phyloP scores from a whole-genome alignment of 1,139 yeast genomes.

The Lodderomyces oxycetoniae region DNA sequence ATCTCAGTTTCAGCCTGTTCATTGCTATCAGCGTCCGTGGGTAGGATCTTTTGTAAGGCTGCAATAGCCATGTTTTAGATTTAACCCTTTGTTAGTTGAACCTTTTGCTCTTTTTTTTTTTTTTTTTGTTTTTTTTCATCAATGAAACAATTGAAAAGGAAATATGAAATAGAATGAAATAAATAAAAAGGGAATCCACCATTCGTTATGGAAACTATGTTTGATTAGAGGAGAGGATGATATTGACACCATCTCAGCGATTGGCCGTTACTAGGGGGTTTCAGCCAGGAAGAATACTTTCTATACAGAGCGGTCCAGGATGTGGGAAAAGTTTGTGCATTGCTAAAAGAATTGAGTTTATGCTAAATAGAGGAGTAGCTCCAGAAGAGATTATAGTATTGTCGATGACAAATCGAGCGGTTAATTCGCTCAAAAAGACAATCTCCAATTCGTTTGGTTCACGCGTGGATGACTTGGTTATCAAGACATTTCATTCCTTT shows the following conservation, averaged over 20 bases:
- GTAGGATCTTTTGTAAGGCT: slow-evolving; percentile 9
- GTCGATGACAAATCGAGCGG: slow-evolving; percentile 70
- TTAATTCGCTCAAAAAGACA: slow-evolving; percentile 43
- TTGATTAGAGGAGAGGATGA: too few relatives aligned
- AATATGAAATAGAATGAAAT: too few relatives aligned
- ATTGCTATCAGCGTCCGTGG: slow-evolving; percentile 5
- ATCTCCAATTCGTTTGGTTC: slow-evolving; percentile 19
- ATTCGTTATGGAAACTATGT: too few relatives aligned
- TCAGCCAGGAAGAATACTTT: slow-evolving; percentile 28
- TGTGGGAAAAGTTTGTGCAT: slow-evolving; percentile 70
- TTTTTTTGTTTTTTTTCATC: slow-evolving; percentile 1
- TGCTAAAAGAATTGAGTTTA: slow-evolving; percentile 47
- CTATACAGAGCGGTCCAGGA: slow-evolving; percentile 68
- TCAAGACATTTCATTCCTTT: slow-evolving; percentile 62
- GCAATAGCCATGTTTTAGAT: slow-evolving; percentile 7
- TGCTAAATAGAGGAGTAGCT: slow-evolving; percentile 35
- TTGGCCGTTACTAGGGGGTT: slow-evolving; percentile 7
- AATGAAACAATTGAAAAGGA: too few relatives aligned
- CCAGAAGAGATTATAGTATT: slow-evolving; percentile 59
- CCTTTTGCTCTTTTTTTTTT: slow-evolving; percentile 2
- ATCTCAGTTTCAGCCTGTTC: not conserved
- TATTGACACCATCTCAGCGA: slow-evolving; percentile 9
- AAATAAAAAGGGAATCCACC: too few relatives aligned
- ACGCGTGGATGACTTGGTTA: slow-evolving; percentile 29
- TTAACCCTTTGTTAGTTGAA: too few relatives aligned